Base-by-base conservation (phyloP, 2,329 filamentous ascomycete species). In the Aspergillus fumigatus region DNA sequence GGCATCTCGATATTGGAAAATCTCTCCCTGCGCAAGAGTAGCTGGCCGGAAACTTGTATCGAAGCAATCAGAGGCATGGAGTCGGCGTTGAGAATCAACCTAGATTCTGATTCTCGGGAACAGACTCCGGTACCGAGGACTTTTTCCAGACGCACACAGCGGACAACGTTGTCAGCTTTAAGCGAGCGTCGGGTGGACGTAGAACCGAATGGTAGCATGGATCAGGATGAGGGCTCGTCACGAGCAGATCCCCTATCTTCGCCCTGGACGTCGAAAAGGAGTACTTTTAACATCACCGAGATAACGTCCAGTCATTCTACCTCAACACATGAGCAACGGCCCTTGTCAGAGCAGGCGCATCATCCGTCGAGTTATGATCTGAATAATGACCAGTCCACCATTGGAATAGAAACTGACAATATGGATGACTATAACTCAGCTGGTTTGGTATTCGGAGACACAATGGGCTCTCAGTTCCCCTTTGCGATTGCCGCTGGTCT, bases 41-140 rank as follows among this genome's bases (percentile, higher is more conserved):
- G 69, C 53, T 76, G 73, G 73, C 71, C 73, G 6, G 67, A 70
- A 41, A 73, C 73, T 21, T 76, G 73, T 52, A 71, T 74, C n/a
- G 66, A 71, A 27, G 73, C 71, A 17, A 70, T 75, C 43, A 65
- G 62, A 52, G 70, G 73, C 43, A 64, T 75, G 54, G 67, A 68
- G 29, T 66, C 65, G n/a, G 69, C 65, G 23, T 62, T 72, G 17
- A 59, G 49, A 11, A 50, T 51, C 19, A 52, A 61, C 5, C 23
- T 27, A 19, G 8, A 29, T 11, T 29, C 11, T 26, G 41, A 14
- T 1, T 45, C 41, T 45, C 5, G 19, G 7, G 29, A 17, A 25
- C n/a, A 43, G 14, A 21, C n/a, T 21, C 23, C 48, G 14, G n/a
- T 6, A 1, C 35, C 51, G 54, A 23, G 43, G 38, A 4, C 41